Conservation (phyloP, 768 basidiomycete genomes). For the Coprinellus micaceus region DNA sequence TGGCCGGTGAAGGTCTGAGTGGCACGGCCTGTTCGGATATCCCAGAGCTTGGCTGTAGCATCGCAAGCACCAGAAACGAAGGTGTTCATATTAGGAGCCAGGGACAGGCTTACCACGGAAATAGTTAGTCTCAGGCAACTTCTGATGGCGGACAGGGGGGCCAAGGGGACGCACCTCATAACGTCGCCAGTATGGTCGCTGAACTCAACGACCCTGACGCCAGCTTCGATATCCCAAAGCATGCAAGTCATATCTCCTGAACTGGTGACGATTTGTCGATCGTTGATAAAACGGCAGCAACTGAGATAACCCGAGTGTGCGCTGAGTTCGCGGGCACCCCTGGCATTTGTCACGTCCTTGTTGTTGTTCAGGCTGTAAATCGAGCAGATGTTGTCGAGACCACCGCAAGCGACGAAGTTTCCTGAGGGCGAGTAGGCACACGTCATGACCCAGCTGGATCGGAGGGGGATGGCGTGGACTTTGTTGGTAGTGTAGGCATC, state of each 20-base stretch:
- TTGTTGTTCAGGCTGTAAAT: conserved; percentile 87
- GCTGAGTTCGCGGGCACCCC: conserved; percentile 91
- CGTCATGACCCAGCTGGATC: conserved; percentile 99
- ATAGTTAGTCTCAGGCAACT: conserved; percentile 11
- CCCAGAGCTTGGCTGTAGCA: conserved; percentile 98
- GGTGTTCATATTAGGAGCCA: conserved; percentile 87
- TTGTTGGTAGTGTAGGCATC: conserved; percentile 99
- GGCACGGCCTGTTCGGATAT: conserved; percentile 95
- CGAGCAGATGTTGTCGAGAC: conserved; percentile 98
- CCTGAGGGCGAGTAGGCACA: conserved; percentile 98
- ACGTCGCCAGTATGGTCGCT: conserved; percentile 99
- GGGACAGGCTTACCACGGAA: conserved; percentile 64
- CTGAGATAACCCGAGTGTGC: conserved; percentile 97
- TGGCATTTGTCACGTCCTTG: conserved; percentile 71
- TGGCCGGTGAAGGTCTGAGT: conserved; percentile 99
- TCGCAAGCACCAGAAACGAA: conserved; percentile 99
- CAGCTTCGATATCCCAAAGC: conserved; percentile 99
- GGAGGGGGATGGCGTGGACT: conserved; percentile 96
- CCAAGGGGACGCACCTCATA: conserved; percentile 78
- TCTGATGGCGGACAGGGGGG: conserved; percentile 8
- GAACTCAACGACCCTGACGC: conserved; percentile 96
- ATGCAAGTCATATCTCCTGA: conserved; percentile 99
- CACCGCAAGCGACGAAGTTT: conserved; percentile 97
- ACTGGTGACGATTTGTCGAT: conserved; percentile 95
- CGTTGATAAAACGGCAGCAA: conserved; percentile 98